These are phyloP conservation scores for Phytophthora fragariae DNA, from an alignment of 352 stramenopile species.

Conservation along the genomic window DNA sequence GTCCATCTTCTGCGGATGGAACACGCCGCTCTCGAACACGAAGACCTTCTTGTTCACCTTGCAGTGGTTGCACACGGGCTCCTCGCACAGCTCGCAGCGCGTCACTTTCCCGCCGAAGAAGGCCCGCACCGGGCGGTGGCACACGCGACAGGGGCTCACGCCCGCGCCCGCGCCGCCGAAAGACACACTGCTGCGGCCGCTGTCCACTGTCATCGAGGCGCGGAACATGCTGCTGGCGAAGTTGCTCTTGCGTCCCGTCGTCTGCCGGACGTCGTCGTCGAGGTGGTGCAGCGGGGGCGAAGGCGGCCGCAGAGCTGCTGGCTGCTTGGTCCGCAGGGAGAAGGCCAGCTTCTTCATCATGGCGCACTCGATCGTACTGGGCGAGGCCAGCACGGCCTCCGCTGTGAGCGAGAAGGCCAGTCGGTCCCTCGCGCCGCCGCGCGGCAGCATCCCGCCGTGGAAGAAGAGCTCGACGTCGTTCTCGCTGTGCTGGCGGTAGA, in stretches of 20 bases:
- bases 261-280: conserved; percentile 30
- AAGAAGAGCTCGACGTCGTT: conserved; percentile 67
- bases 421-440: conserved; percentile 56
- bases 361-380: conserved; percentile 55
- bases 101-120: conserved; percentile 41
- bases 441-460: conserved; percentile 54
- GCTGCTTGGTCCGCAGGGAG: conserved; percentile 51
- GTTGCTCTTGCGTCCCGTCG: conserved; percentile 26
- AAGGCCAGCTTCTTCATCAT: conserved; percentile 82
- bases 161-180: conserved; percentile 11
- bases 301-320: conserved; percentile 18
- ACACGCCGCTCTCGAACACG: conserved; percentile 51
- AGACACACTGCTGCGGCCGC: conserved; percentile 30
- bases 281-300: conserved; percentile 39
- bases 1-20: conserved; percentile 74
- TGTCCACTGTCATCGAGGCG: conserved; percentile 31
- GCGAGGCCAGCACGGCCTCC: conserved; percentile 52
- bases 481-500: conserved; percentile 51
- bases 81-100: conserved; percentile 46
- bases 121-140: conserved; percentile 25
- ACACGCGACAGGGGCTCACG: conserved; percentile 34
- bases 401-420: conserved; percentile 53
- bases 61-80: conserved; percentile 50
- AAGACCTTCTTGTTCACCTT: conserved; percentile 57
- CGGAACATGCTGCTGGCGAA: conserved; percentile 33